Evolutionary conservation across 495 filamentous ascomycete species (phyloP), one percentile per base, ranked within the genome.

Genomic region (Penicillium pancosmium): DNA sequence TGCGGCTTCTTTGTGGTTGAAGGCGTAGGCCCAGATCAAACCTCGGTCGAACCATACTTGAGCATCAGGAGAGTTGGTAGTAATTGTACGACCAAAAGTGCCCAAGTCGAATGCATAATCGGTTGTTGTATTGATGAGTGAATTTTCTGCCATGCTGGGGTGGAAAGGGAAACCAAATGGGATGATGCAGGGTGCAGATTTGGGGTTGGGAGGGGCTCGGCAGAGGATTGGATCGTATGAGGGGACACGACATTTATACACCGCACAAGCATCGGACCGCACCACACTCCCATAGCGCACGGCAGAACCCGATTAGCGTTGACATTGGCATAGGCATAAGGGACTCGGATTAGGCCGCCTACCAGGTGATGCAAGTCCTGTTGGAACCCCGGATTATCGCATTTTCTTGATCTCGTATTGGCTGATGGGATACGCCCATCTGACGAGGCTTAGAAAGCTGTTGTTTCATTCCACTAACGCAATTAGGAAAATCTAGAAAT

Each of bases 11-110:
- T 66, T 64, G 59, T 74, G 72, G 31, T 74, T 76, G 70, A 76
- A 76, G 56, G 67, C 56, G 53, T 69, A 76, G 25, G 63, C 58
- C 73, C 73, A 76, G 12, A 55, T 60, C 2, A 74, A 63, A 23
- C 73, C 73, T 21, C 73, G 72, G 34, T 74, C 57, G 51, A 73
- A 76, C 73, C 73, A 76, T 46, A 52, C 49, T 43, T 76, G 73
- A 8, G 74, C 68, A n/a, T 64, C 56, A 5, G 61, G 54, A 27
- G 56, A 64, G 5, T 16, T 56, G 18, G 68, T 70, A 0, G 68
- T 68, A 13, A 70, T 55, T 10, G 15, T 19, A n/a, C 63, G 59
- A 47, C 54, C 58, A 27, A 62, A 68, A 8, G 21, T 40, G n/a
- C 68, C 68, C 13, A 66, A 33, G 18, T 70, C 54, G 38, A 54